Conservation (phyloP, 495 filamentous ascomycete species). For the Sordaria brevicollis region DNA sequence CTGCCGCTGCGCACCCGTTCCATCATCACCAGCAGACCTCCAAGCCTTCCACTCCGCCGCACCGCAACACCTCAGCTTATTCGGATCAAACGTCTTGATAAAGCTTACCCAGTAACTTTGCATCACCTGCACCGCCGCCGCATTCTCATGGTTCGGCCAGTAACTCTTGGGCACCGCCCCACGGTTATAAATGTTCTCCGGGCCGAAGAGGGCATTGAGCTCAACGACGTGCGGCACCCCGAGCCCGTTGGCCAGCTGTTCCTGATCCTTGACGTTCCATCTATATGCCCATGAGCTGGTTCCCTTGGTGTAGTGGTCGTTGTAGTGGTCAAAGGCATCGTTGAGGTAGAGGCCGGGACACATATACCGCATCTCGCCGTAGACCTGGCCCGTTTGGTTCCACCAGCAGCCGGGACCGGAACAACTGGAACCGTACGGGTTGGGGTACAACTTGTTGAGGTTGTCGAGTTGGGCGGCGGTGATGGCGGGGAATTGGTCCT, state of each 20-base stretch:
- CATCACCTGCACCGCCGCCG: conserved; percentile 43
- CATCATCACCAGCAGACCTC: conserved; percentile 6
- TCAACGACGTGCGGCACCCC: conserved; percentile 58
- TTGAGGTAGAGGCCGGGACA: conserved; percentile 55
- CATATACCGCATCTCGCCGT: conserved; percentile 66
- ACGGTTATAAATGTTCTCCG: conserved; percentile 9
- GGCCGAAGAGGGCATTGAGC: conserved; percentile 50
- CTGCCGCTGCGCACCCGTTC: conserved; percentile 12
- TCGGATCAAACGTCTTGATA: conserved; percentile 54
- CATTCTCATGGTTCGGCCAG: conserved; percentile 36
- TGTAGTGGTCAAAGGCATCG: conserved; percentile 27
- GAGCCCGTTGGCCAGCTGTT: conserved; percentile 35
- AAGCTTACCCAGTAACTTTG: conserved; percentile 64
- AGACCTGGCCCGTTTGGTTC: conserved; percentile 49
- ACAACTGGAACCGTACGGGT: conserved; percentile 25
- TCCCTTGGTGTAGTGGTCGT: conserved; percentile 7
- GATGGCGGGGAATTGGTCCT: conserved; percentile 53
- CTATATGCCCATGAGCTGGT: conserved; percentile 49
- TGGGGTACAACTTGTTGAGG: conserved; percentile 53
- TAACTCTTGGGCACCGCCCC: conserved; percentile 43
- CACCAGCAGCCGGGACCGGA: conserved; percentile 42
- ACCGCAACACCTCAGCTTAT: conserved; percentile 25
- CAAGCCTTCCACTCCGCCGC: conserved; percentile 22
- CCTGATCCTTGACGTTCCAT: conserved; percentile 51
- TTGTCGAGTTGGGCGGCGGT: conserved; percentile 37